These are phyloP conservation scores for Penicillium mononematosum DNA, from an alignment of 495 filamentous ascomycete genomes.

Conservation along the genomic window DNA sequence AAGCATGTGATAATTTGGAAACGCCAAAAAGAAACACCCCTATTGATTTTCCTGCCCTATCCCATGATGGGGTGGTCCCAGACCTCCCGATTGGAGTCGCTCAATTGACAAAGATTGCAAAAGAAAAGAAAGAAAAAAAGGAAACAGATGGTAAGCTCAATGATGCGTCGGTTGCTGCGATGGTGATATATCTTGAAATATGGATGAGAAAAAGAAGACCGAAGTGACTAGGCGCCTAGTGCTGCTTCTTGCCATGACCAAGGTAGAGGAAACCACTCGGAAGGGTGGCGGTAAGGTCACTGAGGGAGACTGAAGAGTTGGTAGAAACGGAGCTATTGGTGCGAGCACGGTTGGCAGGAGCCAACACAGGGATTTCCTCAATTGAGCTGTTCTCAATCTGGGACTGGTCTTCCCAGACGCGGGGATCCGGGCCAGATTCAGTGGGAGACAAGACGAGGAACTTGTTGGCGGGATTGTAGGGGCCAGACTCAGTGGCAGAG, in stretches of 20 bases:
- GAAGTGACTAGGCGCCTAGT: slow-evolving; percentile 7
- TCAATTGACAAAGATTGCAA: slow-evolving; percentile 11
- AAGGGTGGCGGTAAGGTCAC: slow-evolving; percentile 18
- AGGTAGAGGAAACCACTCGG: slow-evolving; percentile 37
- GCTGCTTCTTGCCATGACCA: slow-evolving; percentile 24
- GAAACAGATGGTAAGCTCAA: not conserved
- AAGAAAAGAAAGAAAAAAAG: slow-evolving; percentile 7
- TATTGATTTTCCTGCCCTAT: slow-evolving; percentile 6
- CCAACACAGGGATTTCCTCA: slow-evolving; percentile 14
- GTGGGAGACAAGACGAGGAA: slow-evolving; percentile 40
- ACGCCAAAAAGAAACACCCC: slow-evolving; percentile 20
- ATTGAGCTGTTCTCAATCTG: slow-evolving; percentile 17
- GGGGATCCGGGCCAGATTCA: slow-evolving; percentile 35
- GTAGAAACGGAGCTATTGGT: slow-evolving; percentile 28
- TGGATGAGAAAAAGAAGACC: slow-evolving; percentile 14
- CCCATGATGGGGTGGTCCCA: slow-evolving; percentile 1
- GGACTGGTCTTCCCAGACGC: slow-evolving; percentile 26
- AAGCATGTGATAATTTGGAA: slow-evolving; percentile 16
- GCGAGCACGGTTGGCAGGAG: slow-evolving; percentile 15
- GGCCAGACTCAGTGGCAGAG: slow-evolving; percentile 21
- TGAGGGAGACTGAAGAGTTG: slow-evolving; percentile 24
- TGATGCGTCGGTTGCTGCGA: slow-evolving; percentile 22
- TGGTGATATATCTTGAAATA: slow-evolving; percentile 17
- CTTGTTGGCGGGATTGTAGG: slow-evolving; percentile 27
- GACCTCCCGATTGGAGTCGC: slow-evolving; percentile 9